Base-by-base conservation (phyloP, 2,329 filamentous ascomycete species). In the Fusarium keratoplasticum region DNA sequence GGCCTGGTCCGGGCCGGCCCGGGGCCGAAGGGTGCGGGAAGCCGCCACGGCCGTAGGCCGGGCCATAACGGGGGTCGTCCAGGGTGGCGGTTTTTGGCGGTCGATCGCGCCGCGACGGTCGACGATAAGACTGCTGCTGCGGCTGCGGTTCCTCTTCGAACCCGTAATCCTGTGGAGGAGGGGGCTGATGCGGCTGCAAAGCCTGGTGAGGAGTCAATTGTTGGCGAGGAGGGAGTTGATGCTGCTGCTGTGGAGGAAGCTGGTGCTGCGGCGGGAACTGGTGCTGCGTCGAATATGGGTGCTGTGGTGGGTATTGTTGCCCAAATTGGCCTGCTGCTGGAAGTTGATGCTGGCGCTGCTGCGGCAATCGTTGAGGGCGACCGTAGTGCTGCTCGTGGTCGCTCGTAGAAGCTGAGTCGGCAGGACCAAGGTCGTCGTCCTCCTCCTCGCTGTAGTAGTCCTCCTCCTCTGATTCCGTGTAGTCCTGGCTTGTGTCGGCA, bases 1-100 rank as follows among this genome's bases (percentile, higher is more conserved):
- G 71, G 40, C 72, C 69, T 22, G 52, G 70, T 20, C 68, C 64
- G 35, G 71, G 54, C 31, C 71, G 52, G 35, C 54, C 61, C 18
- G 72, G 52, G 33, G 66, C 60, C n/a, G 69, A 66, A 35, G 69
- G 70, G 14, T 75, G 73, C 74, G 59, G 79, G 61, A 66, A 83
- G 40, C 72, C 76, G 42, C 72, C 76, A 31, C 79, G 81, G 82
- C 84, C 87, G 85, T 82, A 85, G 76, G 78, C 60, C 61, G 69
- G 81, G 71, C 84, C 82, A 79, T 88, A 92, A n/a, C 93, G 90
- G 27, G 86, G 86, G 38, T 88, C 88, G 80, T 93, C 92, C 85
- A 89, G 86, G 81, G 88, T 93, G 85, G 90, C 89, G 64, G 89
- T 85, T 73, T 87, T 50, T 20, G 50, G 67, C 70, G 74, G 76